Evolutionary conservation across 176 grass and related monocot genomes (phyloP).

Genomic region (Tillandsia fasciculata): DNA sequence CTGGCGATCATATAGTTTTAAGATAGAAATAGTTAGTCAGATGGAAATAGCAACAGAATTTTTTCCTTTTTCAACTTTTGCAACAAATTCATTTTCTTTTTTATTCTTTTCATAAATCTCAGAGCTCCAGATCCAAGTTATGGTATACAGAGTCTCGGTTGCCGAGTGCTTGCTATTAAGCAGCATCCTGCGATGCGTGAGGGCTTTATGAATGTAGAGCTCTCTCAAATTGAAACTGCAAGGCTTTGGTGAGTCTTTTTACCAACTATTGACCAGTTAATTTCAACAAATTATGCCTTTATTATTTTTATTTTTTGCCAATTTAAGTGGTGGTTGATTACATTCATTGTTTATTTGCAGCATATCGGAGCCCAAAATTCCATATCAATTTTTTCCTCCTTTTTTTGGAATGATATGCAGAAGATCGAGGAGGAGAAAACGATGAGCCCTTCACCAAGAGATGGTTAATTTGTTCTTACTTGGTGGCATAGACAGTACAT

Average conservation of each 20-base stretch:
- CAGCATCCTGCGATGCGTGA: conserved; percentile 30
- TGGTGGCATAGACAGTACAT: too few relatives aligned
- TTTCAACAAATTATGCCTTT: not conserved
- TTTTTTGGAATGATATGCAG: conserved; percentile 48
- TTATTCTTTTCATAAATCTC: not conserved
- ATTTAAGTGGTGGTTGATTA: not conserved
- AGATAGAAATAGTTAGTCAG: too few relatives aligned
- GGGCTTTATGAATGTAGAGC: conserved; percentile 57
- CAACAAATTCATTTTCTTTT: not conserved
- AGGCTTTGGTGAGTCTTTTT: conserved; percentile 42
- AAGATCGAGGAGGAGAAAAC: conserved; percentile 38
- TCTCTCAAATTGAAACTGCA: conserved; percentile 69
- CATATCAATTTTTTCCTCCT: conserved; percentile 60
- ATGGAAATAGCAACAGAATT: too few relatives aligned
- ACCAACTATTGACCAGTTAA: not conserved
- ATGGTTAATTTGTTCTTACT: too few relatives aligned
- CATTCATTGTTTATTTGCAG: conserved; percentile 23
- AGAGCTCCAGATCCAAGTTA: conserved; percentile 36
- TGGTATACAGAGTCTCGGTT: conserved; percentile 37
- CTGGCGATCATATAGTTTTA: too few relatives aligned
- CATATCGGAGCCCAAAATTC: conserved; percentile 48
- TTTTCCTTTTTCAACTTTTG: too few relatives aligned
- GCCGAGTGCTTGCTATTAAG: conserved; percentile 72
- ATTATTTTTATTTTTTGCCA: not conserved
- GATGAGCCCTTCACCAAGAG: not conserved